A percentile compares a stretch with the other conserved stretches of the same genome.
These are phyloP conservation scores for Ceratobasidium sp. DNA, from an alignment of 1,284 basidiomycete genomes.

Conservation along the genomic window DNA sequence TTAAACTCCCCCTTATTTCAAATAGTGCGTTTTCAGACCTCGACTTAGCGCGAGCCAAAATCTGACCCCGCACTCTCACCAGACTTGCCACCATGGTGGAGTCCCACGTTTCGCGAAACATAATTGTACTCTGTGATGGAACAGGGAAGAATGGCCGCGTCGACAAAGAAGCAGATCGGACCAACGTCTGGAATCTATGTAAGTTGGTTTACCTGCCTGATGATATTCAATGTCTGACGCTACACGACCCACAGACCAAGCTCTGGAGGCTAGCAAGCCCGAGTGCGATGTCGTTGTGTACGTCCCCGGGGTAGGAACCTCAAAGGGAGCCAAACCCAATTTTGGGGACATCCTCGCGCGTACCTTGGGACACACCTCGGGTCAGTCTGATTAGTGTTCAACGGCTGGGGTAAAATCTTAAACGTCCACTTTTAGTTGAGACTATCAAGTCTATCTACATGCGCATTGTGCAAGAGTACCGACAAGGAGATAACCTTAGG, in stretches of 20 bases:
- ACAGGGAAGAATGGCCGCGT: slow-evolving; percentile 13
- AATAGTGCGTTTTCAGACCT: too few species aligned
- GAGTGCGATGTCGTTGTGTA: slow-evolving; percentile 2
- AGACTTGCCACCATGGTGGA: background rate
- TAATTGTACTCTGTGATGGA: slow-evolving; percentile 24
- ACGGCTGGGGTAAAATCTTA: background rate
- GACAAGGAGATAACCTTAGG: slow-evolving; percentile 11
- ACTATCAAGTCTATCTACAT: slow-evolving; percentile 14
- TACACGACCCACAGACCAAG: background rate
- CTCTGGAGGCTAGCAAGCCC: background rate
- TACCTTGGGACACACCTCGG: slow-evolving; percentile 1
- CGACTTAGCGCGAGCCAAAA: too few species aligned
- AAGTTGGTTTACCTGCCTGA: background rate
- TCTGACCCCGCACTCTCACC: too few species aligned
- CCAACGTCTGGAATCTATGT: slow-evolving; percentile 28
- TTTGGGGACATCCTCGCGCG: background rate
- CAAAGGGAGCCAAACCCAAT: background rate
- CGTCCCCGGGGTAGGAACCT: background rate
- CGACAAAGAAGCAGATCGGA: background rate
- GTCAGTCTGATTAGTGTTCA: background rate
- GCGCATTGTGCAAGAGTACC: background rate
- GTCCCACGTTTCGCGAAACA: background rate
- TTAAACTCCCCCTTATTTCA: too few species aligned
- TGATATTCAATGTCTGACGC: background rate
- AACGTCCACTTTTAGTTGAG: background rate